These are phyloP conservation scores for Penicillium canescens DNA, from an alignment of 495 filamentous ascomycete genomes.

Conservation along the genomic window DNA sequence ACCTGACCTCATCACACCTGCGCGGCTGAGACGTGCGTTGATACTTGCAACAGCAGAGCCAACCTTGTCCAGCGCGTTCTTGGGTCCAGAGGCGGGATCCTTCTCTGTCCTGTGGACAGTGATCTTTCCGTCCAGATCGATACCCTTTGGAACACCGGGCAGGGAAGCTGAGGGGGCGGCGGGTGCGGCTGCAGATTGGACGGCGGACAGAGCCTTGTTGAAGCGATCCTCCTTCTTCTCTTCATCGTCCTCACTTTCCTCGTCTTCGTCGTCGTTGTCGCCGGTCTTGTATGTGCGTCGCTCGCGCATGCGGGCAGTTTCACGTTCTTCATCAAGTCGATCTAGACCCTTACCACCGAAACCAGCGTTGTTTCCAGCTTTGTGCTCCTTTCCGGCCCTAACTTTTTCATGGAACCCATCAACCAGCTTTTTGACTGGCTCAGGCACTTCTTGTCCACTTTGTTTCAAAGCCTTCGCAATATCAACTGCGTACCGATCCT, in stretches of 20 bases:
- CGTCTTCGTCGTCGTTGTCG: conserved; percentile 83
- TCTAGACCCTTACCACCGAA: conserved; percentile 97
- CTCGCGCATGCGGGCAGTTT: conserved; percentile 78
- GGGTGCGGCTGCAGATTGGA: conserved; percentile 55
- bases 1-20: conserved; percentile 81
- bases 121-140: conserved; percentile 72
- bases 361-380: conserved; percentile 60
- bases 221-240: conserved; percentile 61
- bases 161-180: conserved; percentile 42
- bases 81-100: conserved; percentile 46
- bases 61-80: conserved; percentile 82
- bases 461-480: conserved; percentile 93
- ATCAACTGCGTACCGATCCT: conserved; percentile 86
- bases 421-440: conserved; percentile 63
- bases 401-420: conserved; percentile 82
- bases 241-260: conserved; percentile 80
- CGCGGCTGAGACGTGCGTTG: conserved; percentile 80
- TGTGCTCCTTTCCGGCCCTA: conserved; percentile 87
- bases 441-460: conserved; percentile 79
- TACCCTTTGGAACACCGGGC: conserved; percentile 59
- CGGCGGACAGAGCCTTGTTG: conserved; percentile 63
- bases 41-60: conserved; percentile 83
- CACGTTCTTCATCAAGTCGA: conserved; percentile 84
- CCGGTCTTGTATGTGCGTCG: conserved; percentile 88
- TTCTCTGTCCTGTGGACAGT: conserved; percentile 75